These are phyloP conservation scores for Cyclospora cayetanensis DNA, from an alignment of 169 alveolate genomes.

Conservation along the genomic window DNA sequence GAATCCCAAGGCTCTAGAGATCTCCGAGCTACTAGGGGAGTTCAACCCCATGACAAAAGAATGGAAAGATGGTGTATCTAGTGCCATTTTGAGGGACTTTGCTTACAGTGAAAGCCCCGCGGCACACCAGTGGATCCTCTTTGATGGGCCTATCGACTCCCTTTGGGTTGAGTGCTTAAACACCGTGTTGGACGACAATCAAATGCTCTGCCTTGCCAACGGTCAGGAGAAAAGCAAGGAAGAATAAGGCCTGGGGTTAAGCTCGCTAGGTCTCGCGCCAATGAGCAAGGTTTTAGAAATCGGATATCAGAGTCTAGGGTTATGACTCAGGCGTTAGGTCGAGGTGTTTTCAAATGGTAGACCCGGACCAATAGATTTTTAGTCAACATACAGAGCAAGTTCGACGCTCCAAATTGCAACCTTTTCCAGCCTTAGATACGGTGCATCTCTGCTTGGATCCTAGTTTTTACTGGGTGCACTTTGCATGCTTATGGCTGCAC, in stretches of 20 bases:
- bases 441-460: too few relatives aligned
- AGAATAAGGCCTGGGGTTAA: background rate
- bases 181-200: conserved; percentile 97
- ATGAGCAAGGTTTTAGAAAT: background rate
- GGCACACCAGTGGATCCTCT: conserved; percentile 87
- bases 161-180: conserved; percentile 97
- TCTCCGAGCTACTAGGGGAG: conserved; percentile 95
- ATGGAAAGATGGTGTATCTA: conserved; percentile 96
- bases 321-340: conserved; percentile 13
- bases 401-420: too few relatives aligned
- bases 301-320: background rate
- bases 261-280: background rate
- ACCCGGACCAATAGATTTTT: too few relatives aligned
- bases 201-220: conserved; percentile 93
- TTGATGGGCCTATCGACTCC: conserved; percentile 98
- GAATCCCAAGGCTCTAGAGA: conserved; percentile 95
- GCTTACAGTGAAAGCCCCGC: conserved; percentile 81
- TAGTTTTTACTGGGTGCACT: too few relatives aligned
- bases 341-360: background rate
- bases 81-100: conserved; percentile 91
- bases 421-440: too few relatives aligned
- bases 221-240: conserved; percentile 74
- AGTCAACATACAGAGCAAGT: too few relatives aligned
- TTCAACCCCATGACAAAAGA: conserved; percentile 92
- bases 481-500: too few relatives aligned